Evolutionary conservation across 2,329 filamentous ascomycete species (phyloP).

Genomic region (Erysiphe pulchra): DNA sequence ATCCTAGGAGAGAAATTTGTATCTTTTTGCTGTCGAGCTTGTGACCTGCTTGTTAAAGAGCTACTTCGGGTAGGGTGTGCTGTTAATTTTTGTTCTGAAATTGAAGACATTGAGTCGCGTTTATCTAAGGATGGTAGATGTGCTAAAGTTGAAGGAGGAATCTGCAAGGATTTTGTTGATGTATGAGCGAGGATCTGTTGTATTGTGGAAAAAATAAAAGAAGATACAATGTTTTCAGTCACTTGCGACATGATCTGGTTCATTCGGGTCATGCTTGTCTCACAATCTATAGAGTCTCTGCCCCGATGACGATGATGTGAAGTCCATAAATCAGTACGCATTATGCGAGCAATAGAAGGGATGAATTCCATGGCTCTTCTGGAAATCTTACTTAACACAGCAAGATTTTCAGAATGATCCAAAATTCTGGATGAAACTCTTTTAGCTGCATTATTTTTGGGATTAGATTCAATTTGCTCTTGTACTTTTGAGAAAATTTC

Average conservation of each 20-base stretch:
- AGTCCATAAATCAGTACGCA: conserved; percentile 52
- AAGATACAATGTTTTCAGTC: conserved; percentile 49
- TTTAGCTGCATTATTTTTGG: conserved; percentile 29
- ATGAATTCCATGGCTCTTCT: conserved; percentile 65
- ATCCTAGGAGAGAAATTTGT: conserved; percentile 27
- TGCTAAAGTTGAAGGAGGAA: conserved; percentile 31
- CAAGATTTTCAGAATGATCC: conserved; percentile 46
- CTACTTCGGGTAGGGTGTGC: conserved; percentile 40
- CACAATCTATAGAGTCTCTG: background rate
- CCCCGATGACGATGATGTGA: conserved; percentile 18
- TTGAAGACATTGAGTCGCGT: conserved; percentile 33
- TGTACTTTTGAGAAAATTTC: conserved; percentile 35
- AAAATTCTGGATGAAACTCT: conserved; percentile 20
- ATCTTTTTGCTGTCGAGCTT: conserved; percentile 21
- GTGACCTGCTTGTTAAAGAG: conserved; percentile 24
- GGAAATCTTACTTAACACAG: conserved; percentile 67
- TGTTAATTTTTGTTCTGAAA: conserved; percentile 44
- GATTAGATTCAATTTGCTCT: conserved; percentile 31
- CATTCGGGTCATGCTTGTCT: conserved; percentile 1
- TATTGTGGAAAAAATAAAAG: conserved; percentile 52
- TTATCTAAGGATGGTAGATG: conserved; percentile 14
- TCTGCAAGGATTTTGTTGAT: conserved; percentile 38
- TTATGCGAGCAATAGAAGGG: conserved; percentile 48
- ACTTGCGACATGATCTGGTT: conserved; percentile 22
- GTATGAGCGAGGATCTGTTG: conserved; percentile 58